These are phyloP conservation scores for Pestalotiopsis sp. DNA, from an alignment of 2,329 filamentous ascomycete species.

Conservation along the genomic window DNA sequence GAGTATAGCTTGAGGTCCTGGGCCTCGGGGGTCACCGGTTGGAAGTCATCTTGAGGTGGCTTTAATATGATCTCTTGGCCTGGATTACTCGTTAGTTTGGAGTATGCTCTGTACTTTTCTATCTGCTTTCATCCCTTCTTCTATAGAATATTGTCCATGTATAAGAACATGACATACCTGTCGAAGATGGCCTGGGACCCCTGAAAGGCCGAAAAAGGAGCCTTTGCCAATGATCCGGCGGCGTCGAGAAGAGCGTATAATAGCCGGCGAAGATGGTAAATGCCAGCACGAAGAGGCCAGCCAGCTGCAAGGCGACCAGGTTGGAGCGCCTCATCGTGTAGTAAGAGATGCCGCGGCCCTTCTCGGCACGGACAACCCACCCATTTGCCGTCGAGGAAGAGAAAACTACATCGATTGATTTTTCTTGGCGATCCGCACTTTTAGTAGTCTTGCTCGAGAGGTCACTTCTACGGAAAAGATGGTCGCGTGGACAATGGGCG, in stretches of 20 bases:
- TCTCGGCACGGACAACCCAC: not conserved
- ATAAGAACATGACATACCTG: not conserved
- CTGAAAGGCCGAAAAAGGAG: not conserved
- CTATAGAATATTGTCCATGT: not conserved
- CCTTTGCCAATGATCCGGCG: not conserved
- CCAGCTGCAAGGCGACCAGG: conserved; percentile 6
- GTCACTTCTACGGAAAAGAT: not conserved
- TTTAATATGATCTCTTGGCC: not conserved
- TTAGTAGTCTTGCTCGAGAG: not conserved
- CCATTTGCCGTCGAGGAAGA: not conserved
- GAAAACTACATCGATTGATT: not conserved
- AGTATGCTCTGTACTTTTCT: not conserved
- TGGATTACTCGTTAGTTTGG: not conserved
- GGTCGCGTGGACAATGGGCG: not conserved
- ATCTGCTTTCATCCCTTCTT: too few relatives aligned
- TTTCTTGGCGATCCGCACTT: not conserved
- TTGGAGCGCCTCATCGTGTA: conserved; percentile 9
- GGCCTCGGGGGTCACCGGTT: not conserved
- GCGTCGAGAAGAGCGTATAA: conserved; percentile 1
- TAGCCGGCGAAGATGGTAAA: conserved; percentile 9
- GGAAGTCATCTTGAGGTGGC: not conserved
- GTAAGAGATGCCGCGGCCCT: not conserved
- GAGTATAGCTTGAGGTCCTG: conserved; percentile 6
- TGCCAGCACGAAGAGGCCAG: conserved; percentile 8
- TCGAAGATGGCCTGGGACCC: not conserved